Percentiles rank a stretch among this genome's conserved stretches.
These are phyloP conservation scores for Sporobolomyces roseus DNA, from an alignment of 768 basidiomycete genomes.

Conservation along the genomic window DNA sequence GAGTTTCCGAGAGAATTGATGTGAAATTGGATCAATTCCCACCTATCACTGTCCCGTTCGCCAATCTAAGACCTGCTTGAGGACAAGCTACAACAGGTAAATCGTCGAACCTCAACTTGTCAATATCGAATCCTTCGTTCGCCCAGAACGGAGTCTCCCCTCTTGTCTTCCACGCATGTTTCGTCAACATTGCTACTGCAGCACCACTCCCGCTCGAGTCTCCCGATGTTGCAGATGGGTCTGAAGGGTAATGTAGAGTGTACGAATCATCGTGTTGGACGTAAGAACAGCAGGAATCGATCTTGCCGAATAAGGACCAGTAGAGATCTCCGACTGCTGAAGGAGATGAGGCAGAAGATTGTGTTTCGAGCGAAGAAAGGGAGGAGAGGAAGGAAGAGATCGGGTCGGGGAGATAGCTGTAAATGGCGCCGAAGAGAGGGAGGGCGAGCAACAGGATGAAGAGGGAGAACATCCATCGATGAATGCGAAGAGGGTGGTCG, in stretches of 20 bases:
- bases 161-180: constrained; percentile 32
- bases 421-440: constrained; percentile 30
- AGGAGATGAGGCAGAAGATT: background rate
- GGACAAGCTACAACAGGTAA: constrained; percentile 32
- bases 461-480: constrained; percentile 28
- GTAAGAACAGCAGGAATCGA: constrained; percentile 41
- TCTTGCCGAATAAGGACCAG: constrained; percentile 43
- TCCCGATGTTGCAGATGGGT: background rate
- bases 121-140: constrained; percentile 1
- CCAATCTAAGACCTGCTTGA: constrained; percentile 24
- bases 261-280: constrained; percentile 46
- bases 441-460: constrained; percentile 26
- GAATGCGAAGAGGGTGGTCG: constrained; percentile 21
- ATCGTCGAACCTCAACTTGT: constrained; percentile 5
- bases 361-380: constrained; percentile 6
- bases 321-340: constrained; percentile 35
- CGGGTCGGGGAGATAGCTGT: constrained; percentile 29
- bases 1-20: too few relatives aligned
- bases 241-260: constrained; percentile 42
- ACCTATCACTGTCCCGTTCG: constrained; percentile 19
- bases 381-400: constrained; percentile 26
- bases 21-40: constrained; percentile 1
- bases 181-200: constrained; percentile 9
- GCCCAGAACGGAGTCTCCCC: constrained; percentile 24
- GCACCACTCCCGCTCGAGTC: background rate